These are phyloP conservation scores for Aspergillus quadrilineatus DNA, from an alignment of 2,329 filamentous ascomycete species.

Conservation along the genomic window DNA sequence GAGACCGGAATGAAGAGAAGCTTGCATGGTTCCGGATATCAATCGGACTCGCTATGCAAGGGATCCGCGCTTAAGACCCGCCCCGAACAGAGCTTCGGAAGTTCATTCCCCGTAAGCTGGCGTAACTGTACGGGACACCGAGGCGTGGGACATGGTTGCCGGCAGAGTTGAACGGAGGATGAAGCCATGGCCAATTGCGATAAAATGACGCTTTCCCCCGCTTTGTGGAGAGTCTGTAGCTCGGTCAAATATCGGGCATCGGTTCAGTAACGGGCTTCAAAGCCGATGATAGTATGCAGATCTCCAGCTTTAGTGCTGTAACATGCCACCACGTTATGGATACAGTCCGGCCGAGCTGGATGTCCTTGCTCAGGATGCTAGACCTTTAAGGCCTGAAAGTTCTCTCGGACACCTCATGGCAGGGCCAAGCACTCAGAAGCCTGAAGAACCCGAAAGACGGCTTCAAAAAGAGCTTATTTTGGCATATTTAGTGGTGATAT, in stretches of 20 bases:
- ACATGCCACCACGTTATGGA: background rate
- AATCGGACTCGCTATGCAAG: slow-evolving; percentile 11
- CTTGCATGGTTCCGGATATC: slow-evolving; percentile 11
- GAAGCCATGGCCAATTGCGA: background rate
- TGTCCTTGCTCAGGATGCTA: background rate
- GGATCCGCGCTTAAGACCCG: background rate
- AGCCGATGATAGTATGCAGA: slow-evolving; percentile 5
- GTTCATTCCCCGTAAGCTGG: background rate
- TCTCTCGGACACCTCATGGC: background rate
- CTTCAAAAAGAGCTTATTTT: background rate
- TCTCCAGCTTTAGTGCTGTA: slow-evolving; percentile 4
- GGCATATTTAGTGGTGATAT: background rate
- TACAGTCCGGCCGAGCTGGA: background rate
- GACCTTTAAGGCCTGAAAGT: background rate
- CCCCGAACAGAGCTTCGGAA: background rate
- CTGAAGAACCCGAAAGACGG: background rate
- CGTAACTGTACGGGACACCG: background rate
- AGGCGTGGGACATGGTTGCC: background rate
- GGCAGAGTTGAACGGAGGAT: background rate
- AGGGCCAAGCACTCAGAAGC: background rate
- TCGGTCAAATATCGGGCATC: slow-evolving; percentile 24
- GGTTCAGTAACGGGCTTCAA: slow-evolving; percentile 15
- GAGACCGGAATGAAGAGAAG: slow-evolving; percentile 6
- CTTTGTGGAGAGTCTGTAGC: background rate
- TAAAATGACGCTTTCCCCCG: background rate